phyloP scores from a whole-genome alignment of 768 basidiomycete species.

The Amanita inopinata region DNA sequence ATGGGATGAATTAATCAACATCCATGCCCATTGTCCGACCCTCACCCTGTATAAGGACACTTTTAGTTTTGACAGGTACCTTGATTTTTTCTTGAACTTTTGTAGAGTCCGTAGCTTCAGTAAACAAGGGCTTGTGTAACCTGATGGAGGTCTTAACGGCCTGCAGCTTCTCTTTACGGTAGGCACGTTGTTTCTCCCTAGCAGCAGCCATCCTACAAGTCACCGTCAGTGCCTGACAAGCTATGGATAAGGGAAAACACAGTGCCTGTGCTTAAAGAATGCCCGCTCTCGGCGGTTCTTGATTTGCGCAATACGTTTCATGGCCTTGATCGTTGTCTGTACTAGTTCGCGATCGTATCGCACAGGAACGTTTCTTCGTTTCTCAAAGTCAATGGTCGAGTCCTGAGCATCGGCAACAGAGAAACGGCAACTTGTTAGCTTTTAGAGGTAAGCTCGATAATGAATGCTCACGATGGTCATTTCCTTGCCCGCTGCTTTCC shows the following conservation, averaged over 20 bases:
- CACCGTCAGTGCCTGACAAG: slow-evolving; percentile 7
- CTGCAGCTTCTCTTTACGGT: slow-evolving; percentile 58
- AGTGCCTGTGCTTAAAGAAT: slow-evolving; percentile 90
- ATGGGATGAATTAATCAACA: slow-evolving; percentile 42
- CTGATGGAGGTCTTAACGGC: slow-evolving; percentile 49
- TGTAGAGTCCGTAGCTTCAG: slow-evolving; percentile 31
- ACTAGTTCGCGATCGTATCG: slow-evolving; percentile 94
- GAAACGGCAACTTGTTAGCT: not conserved
- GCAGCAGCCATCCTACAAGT: slow-evolving; percentile 69
- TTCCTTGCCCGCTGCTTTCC: slow-evolving; percentile 97
- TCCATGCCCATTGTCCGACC: slow-evolving; percentile 92
- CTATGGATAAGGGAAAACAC: slow-evolving; percentile 5
- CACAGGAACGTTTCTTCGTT: slow-evolving; percentile 93
- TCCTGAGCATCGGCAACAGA: slow-evolving; percentile 43
- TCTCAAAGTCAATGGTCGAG: slow-evolving; percentile 98
- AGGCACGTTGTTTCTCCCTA: slow-evolving; percentile 66
- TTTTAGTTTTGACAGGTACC: slow-evolving; percentile 49
- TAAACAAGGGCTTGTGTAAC: slow-evolving; percentile 53
- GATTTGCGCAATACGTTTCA: slow-evolving; percentile 93
- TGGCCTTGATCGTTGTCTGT: slow-evolving; percentile 89
- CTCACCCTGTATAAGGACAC: slow-evolving; percentile 73
- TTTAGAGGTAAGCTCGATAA: not conserved
- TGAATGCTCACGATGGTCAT: slow-evolving; percentile 85
- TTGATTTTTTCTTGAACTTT: slow-evolving; percentile 73
- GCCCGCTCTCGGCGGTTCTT: slow-evolving; percentile 82